phyloP scores from a whole-genome alignment of 1,284 basidiomycete genomes.

The Tylopilus sp. region DNA sequence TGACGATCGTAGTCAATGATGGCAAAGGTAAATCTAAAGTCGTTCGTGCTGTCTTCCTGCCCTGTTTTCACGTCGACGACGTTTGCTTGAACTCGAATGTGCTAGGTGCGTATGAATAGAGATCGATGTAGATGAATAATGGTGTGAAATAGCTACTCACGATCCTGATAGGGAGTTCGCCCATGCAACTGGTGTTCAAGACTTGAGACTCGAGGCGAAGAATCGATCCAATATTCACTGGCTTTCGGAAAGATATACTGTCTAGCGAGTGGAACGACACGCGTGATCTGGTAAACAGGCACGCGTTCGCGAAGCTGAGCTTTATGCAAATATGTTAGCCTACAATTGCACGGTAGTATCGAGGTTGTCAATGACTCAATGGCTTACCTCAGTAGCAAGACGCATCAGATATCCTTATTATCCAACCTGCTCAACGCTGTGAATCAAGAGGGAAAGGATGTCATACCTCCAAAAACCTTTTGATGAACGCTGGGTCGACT shows the following conservation, averaged over 20 bases:
- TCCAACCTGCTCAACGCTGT: conserved; percentile 3
- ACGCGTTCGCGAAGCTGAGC: conserved; percentile 82
- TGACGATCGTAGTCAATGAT: conserved; percentile 47
- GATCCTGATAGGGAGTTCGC: conserved; percentile 60
- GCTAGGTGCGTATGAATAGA: conserved; percentile 48
- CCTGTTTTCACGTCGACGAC: conserved; percentile 83
- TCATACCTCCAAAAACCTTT: conserved; percentile 79
- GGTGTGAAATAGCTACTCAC: conserved; percentile 50
- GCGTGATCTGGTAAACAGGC: conserved; percentile 75
- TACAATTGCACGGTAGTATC: conserved; percentile 9
- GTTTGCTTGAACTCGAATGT: conserved; percentile 80
- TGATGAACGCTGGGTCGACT: conserved; percentile 70
- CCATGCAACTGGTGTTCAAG: conserved; percentile 61
- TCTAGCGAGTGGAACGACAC: conserved; percentile 84
- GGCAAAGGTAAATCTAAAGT: conserved; percentile 79
- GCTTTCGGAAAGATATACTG: conserved; percentile 82
- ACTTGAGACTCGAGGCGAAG: conserved; percentile 78
- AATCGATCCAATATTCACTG: conserved; percentile 86
- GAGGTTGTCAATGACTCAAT: too few species aligned
- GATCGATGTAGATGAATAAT: too few species aligned
- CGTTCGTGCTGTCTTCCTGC: conserved; percentile 73
- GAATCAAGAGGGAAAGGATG: background rate
- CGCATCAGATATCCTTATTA: conserved; percentile 65
- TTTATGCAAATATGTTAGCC: conserved; percentile 40
- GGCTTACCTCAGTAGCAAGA: conserved; percentile 75